Base-by-base conservation (phyloP, 2,329 filamentous ascomycete species). In the Colletotrichum filicis region DNA sequence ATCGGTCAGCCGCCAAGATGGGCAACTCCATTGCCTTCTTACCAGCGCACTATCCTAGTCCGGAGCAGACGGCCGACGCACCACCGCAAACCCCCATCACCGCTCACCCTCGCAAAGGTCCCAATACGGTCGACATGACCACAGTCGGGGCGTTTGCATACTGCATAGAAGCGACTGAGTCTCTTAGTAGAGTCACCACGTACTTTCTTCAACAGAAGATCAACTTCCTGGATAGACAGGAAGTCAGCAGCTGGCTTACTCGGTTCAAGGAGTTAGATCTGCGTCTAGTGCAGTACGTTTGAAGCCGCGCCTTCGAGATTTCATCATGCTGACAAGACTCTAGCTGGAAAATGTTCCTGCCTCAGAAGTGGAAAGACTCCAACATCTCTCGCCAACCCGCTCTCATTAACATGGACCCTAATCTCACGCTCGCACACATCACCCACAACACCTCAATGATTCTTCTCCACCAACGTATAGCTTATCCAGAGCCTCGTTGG, bases 401-500 rank as follows among this genome's bases (percentile, higher is more conserved):
- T 0, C 74, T 78, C 0, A 77, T 75, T 22, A 75, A 77, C 16
- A 86, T 86, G 80, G 86, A 88, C 62, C 86, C 86, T 0, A 88
- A 88, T 58, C 77, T 88, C 22, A 87, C 86, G 0, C 76, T 87
- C 0, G 86, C 86, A 0, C 85, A 88, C 42, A 80, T 86, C 11
- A 87, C 85, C 0, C 86, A 88, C 59, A 87, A 87, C 66, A 83
- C 85, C 0, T 86, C 85, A 0, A 86, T 87, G 79, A 86, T 88
- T 28, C 78, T 87, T 0, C 77, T 88, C 0, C 86, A 88, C 66
- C 86, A 88, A 56, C 79, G 80, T 6, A 87, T 88, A 52, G 86
- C 85, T 0, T 87, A 85, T 57, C 85, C 85, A 0, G 75, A 75
- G 26, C 2, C 78, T 76, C 1, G 73, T 74, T 24, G 78, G 80